phyloP scores from a whole-genome alignment of 768 basidiomycete species.

The Exidia glandulosa region DNA sequence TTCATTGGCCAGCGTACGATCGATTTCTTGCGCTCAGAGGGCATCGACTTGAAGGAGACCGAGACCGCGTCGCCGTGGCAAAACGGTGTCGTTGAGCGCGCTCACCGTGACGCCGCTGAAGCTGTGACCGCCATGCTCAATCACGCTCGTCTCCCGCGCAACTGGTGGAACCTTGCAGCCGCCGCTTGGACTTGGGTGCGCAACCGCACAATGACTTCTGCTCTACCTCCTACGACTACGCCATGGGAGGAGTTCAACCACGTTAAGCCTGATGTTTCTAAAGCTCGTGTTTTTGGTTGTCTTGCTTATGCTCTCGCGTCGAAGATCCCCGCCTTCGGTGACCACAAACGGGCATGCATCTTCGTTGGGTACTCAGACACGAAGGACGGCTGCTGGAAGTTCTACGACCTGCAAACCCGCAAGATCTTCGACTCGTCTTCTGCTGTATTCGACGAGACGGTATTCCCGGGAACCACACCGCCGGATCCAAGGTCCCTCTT shows the following conservation, averaged over 20 bases:
- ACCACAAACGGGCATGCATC: constrained; percentile 22
- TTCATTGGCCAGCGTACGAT: neutral
- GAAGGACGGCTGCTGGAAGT: constrained; percentile 21
- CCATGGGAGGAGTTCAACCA: constrained; percentile 10
- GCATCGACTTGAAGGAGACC: neutral
- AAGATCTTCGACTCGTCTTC: constrained; percentile 18
- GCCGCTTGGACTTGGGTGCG: constrained; percentile 3
- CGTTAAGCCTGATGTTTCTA: constrained; percentile 7
- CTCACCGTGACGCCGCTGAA: neutral
- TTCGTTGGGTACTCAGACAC: constrained; percentile 28
- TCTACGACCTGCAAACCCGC: constrained; percentile 22
- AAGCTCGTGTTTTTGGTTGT: constrained; percentile 13
- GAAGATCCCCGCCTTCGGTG: constrained; percentile 7
- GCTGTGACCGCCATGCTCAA: neutral
- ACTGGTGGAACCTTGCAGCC: neutral
- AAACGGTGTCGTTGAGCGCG: neutral
- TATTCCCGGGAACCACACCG: constrained; percentile 10
- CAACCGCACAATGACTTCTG: constrained; percentile 7
- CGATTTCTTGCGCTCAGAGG: neutral
- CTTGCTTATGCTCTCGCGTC: constrained; percentile 9
- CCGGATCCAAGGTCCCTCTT: no score
- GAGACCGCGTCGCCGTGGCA: neutral
- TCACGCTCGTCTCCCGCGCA: neutral
- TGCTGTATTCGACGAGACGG: constrained; percentile 23
- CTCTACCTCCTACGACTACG: neutral